Percentiles rank a stretch among this genome's conserved stretches.
phyloP scores from a whole-genome alignment of 2,329 filamentous ascomycete genomes.

The Pseudogymnoascus sp. region DNA sequence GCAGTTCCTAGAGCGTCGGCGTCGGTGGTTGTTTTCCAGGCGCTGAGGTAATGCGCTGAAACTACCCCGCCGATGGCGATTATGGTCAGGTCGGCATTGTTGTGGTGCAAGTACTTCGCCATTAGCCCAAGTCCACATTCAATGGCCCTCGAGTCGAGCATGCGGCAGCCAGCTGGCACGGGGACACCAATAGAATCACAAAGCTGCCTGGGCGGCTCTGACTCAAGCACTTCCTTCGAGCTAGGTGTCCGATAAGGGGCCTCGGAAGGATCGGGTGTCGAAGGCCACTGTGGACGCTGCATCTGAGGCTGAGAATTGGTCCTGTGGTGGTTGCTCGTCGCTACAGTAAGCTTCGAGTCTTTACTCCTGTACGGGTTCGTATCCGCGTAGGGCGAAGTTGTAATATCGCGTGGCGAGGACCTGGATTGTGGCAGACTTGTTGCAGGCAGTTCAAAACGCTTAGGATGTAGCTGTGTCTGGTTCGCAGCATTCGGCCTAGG shows the following conservation, averaged over 20 bases:
- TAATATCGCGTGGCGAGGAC: not conserved
- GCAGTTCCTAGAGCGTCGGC: not conserved
- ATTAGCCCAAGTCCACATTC: not conserved
- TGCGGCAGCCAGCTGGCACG: not conserved
- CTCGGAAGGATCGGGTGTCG: not conserved
- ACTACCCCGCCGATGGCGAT: not conserved
- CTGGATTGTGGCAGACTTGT: not conserved
- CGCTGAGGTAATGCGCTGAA: not conserved
- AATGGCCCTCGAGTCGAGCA: not conserved
- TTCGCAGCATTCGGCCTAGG: not conserved
- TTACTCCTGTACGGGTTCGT: not conserved
- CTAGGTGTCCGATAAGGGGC: not conserved
- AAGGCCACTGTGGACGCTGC: not conserved
- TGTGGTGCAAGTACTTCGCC: not conserved
- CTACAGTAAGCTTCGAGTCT: not conserved
- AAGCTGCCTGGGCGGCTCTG: not conserved
- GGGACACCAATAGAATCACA: not conserved
- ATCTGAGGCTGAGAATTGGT: not conserved
- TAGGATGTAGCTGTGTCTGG: not conserved
- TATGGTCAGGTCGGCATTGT: not conserved
- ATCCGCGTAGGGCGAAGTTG: not conserved
- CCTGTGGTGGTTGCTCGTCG: not conserved
- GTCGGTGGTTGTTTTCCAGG: not conserved
- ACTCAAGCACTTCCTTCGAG: not conserved
- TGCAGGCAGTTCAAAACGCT: not conserved